These are phyloP conservation scores for Monosporozyma servazzii DNA, from an alignment of 805 yeast genomes.

Conservation along the genomic window DNA sequence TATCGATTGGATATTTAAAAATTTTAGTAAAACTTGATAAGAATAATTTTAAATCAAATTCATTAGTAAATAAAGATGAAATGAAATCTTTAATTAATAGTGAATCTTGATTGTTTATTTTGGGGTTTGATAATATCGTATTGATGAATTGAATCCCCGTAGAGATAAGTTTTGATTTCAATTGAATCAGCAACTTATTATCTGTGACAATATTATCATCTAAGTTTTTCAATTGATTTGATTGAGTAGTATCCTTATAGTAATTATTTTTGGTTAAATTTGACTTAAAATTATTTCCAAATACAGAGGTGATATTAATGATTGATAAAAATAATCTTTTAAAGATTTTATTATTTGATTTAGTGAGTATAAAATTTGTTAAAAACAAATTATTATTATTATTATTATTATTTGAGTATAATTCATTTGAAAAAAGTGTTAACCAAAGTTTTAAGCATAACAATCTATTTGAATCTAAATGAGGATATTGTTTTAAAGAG, in stretches of 20 bases:
- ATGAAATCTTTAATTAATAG: constrained; percentile 2
- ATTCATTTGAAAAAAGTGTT: constrained; percentile 49
- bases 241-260: not conserved
- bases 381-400: not conserved
- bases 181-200: not conserved
- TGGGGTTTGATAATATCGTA: constrained; percentile 30
- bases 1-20: constrained; percentile 38
- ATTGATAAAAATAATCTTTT: not conserved
- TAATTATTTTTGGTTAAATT: not conserved
- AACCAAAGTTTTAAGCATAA: constrained; percentile 58
- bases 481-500: constrained; percentile 26
- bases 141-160: constrained; percentile 55
- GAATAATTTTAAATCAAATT: constrained; percentile 44
- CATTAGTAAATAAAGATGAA: constrained; percentile 41
- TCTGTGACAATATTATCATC: not conserved
- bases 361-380: too few species aligned
- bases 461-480: constrained; percentile 53
- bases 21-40: constrained; percentile 40
- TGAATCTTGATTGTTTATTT: not conserved
- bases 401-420: constrained; percentile 33
- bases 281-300: not conserved
- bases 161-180: constrained; percentile 40
- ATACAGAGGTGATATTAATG: not conserved
- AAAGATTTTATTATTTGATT: not conserved
- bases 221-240: not conserved